Evolutionary conservation across 495 filamentous ascomycete species (phyloP).

Genomic region (Bacidia gigantensis): DNA sequence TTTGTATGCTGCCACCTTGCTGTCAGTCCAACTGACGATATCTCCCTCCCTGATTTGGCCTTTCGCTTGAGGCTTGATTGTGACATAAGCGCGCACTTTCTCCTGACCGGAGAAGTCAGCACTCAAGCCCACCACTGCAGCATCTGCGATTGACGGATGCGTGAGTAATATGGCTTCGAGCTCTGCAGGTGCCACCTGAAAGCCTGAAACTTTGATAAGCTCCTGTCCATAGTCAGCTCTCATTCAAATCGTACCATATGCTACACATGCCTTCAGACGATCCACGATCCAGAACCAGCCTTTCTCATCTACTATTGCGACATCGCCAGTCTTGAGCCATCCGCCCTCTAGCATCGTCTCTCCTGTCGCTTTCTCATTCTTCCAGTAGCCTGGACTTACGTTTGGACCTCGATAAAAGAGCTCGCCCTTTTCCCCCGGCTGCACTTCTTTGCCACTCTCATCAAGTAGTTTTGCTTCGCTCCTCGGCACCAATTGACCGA

Average conservation of each 20-base stretch:
- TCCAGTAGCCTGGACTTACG: conserved; percentile 28
- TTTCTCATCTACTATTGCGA: conserved; percentile 19
- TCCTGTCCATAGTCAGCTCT: conserved; percentile 42
- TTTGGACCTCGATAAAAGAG: conserved; percentile 27
- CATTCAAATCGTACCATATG: conserved; percentile 41
- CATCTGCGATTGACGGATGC: conserved; percentile 62
- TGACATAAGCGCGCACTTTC: conserved; percentile 70
- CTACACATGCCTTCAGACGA: conserved; percentile 27
- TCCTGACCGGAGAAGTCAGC: conserved; percentile 50
- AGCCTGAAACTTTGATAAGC: conserved; percentile 74
- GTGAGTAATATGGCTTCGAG: conserved; percentile 61
- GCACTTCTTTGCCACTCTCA: conserved; percentile 14
- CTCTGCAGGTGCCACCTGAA: conserved; percentile 80
- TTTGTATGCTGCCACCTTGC: conserved; percentile 57
- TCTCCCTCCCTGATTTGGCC: conserved; percentile 42
- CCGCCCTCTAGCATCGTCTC: conserved; percentile 26
- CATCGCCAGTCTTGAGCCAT: conserved; percentile 36
- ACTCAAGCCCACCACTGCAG: conserved; percentile 68
- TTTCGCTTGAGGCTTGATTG: conserved; percentile 42
- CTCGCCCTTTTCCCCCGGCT: conserved; percentile 23
- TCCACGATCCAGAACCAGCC: conserved; percentile 33
- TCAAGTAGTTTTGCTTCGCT: conserved; percentile 20
- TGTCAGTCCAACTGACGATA: conserved; percentile 48
- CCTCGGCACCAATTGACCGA: conserved; percentile 26
- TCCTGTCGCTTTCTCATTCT: conserved; percentile 28